A percentile compares a stretch with the other conserved stretches of the same genome.
Evolutionary conservation across 2,329 filamentous ascomycete species (phyloP).

Genomic region (Colletotrichum agaves): DNA sequence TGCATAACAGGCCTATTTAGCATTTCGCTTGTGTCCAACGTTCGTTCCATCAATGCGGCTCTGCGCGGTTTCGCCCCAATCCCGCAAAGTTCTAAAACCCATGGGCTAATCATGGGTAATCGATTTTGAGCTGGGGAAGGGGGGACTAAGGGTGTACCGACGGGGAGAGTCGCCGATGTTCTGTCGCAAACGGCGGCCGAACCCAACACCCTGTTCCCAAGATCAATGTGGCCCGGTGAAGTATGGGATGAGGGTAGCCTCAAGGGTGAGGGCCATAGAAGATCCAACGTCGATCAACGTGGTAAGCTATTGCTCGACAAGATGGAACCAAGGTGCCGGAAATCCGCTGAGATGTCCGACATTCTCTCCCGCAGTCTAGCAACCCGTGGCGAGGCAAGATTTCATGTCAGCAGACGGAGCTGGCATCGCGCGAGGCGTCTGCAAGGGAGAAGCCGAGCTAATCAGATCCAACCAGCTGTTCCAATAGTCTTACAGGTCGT

Average conservation of each 20-base stretch:
- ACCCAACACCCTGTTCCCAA: too few species aligned
- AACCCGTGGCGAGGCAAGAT: not conserved
- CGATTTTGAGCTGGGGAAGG: too few species aligned
- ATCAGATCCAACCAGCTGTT: not conserved
- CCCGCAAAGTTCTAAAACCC: too few species aligned
- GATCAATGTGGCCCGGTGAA: too few species aligned
- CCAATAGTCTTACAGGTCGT: not conserved
- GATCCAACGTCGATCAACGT: too few species aligned
- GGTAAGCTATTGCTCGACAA: too few species aligned
- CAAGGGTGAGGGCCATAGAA: too few species aligned
- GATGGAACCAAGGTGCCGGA: too few species aligned
- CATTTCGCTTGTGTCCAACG: not conserved
- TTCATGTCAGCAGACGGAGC: not conserved
- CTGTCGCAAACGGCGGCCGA: too few species aligned
- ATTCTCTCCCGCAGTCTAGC: not conserved
- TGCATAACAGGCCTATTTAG: not conserved
- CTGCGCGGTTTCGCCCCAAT: not conserved
- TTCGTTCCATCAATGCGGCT: not conserved
- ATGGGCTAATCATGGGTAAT: too few species aligned
- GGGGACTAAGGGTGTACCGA: not conserved
- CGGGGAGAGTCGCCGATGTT: too few species aligned
- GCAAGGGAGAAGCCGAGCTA: not conserved
- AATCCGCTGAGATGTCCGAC: not conserved
- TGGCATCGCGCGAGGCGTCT: not conserved
- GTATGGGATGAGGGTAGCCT: too few species aligned